Evolutionary conservation across 257 asterid genomes (phyloP), one percentile per base, ranked within the genome.

Genomic region (Osmanthus fragrans): DNA sequence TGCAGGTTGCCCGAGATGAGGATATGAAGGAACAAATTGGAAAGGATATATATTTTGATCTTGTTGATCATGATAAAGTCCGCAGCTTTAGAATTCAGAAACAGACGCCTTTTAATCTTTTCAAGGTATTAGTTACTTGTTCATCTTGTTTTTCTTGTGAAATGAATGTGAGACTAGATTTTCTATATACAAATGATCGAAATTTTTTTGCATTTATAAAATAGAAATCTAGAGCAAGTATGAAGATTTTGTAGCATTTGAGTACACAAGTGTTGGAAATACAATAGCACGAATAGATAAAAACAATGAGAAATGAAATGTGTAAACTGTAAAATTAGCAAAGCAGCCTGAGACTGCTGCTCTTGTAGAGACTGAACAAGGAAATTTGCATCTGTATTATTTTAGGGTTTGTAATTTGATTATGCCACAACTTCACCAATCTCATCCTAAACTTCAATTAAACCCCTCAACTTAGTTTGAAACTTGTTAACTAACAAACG

Each of bases 11-110:
- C 64, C 97, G 97, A 33, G 99, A 96, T 83, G 99, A 88, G 83
- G 97, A 96, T 80, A 79, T 96, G 84, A 86, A 34, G 81, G 97
- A 93, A 77, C 98, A 96, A 88, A 93, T 96, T 19, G 99, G 99
- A 27, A 96, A 93, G 84, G 95, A 92, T 80, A 87, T 89, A 78
- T 90, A 83, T 84, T 96, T 96, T 73, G 99, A 96, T 87, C 97
- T 96, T 80, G 97, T 96, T 58, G 99, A 96, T 86, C 99, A 93
- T 80, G 99, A 96, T 76, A 93, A 93, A 91, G 98, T 94, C 72
- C 94, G 86, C 49, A 92, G 86, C 87, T 96, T 96, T 79, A 92
- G 99, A 37, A 93, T 96, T 82, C 97, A 92, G 90, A 96, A 93
- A 79, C 97, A 92, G 80, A 84, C 80, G 85, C 83, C 95, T 74